A percentile compares a stretch with the other conserved stretches of the same genome.
Evolutionary conservation across 805 yeast species (phyloP).

Genomic region (Pichia phayaonensis): DNA sequence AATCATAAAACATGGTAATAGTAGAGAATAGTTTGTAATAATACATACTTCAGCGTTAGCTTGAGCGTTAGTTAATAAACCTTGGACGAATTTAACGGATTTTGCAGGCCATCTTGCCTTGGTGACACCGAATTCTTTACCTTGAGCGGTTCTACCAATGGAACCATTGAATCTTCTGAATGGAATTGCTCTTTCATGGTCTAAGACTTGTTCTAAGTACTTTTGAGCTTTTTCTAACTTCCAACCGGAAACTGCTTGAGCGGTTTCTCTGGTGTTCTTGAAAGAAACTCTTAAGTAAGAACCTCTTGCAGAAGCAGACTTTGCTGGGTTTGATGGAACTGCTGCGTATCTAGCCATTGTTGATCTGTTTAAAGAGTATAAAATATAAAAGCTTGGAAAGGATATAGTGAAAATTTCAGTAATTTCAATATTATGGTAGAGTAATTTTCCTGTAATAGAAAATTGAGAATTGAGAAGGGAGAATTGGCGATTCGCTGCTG

Average conservation of each 20-base stretch:
- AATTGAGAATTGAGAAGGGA: neutral
- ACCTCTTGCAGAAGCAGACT: slow-evolving; percentile 99
- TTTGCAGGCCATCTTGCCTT: slow-evolving; percentile 99
- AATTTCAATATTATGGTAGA: neutral
- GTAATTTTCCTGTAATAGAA: neutral
- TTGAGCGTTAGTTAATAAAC: slow-evolving; percentile 94
- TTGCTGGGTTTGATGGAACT: slow-evolving; percentile 98
- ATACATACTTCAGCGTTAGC: slow-evolving; percentile 86
- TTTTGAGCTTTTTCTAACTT: slow-evolving; percentile 90
- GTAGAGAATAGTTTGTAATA: neutral
- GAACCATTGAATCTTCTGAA: slow-evolving; percentile 96
- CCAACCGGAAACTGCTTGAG: slow-evolving; percentile 98
- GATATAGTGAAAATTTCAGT: neutral
- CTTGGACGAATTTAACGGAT: slow-evolving; percentile 92
- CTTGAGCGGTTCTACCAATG: slow-evolving; percentile 99
- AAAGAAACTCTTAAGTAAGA: slow-evolving; percentile 97
- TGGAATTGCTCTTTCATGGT: slow-evolving; percentile 99
- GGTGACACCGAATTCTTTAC: slow-evolving; percentile 99
- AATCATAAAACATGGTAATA: neutral
- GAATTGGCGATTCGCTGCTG: neutral
- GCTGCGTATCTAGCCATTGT: slow-evolving; percentile 99
- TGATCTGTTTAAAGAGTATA: slow-evolving; percentile 11
- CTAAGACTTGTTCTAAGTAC: slow-evolving; percentile 92
- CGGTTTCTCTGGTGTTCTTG: slow-evolving; percentile 99
- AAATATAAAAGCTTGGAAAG: neutral